These are phyloP conservation scores for Stephania yunnanensis DNA, from an alignment of 164 flowering plant species.

Conservation along the genomic window DNA sequence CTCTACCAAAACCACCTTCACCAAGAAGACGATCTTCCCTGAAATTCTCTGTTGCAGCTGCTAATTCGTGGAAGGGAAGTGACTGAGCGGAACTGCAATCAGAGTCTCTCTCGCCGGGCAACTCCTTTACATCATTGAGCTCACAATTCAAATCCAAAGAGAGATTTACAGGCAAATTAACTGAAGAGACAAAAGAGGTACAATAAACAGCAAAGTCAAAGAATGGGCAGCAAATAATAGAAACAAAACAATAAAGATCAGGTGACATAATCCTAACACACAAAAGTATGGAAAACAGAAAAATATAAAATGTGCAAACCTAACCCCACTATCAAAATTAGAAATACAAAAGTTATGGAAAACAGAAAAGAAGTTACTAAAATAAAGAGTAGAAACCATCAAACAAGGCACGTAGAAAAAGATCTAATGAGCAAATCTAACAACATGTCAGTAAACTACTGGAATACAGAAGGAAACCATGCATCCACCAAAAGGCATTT, in stretches of 20 bases:
- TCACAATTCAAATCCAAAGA: conserved; percentile 23
- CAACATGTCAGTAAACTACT: too few species aligned
- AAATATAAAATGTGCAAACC: not conserved
- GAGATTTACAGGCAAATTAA: conserved; percentile 15
- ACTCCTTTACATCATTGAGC: conserved; percentile 20
- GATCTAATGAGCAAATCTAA: too few species aligned
- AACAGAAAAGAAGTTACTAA: too few species aligned
- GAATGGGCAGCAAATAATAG: not conserved
- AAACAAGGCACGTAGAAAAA: too few species aligned
- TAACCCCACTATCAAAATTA: too few species aligned
- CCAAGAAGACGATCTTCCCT: conserved; percentile 60
- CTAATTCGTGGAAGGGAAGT: conserved; percentile 61
- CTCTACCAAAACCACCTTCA: conserved; percentile 89
- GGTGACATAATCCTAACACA: not conserved
- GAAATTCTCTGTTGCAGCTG: conserved; percentile 67
- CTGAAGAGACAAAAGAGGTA: conserved; percentile 6
- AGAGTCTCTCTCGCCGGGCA: conserved; percentile 17
- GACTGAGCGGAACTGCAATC: conserved; percentile 41
- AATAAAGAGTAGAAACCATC: too few species aligned
- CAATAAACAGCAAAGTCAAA: not conserved
- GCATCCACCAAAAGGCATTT: too few species aligned
- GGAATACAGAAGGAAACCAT: too few species aligned
- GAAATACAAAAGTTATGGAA: too few species aligned
- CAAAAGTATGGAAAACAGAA: not conserved
- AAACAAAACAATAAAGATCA: not conserved